Base-by-base conservation (phyloP, 2,329 filamentous ascomycete genomes). In the Cytospora chrysosperma region DNA sequence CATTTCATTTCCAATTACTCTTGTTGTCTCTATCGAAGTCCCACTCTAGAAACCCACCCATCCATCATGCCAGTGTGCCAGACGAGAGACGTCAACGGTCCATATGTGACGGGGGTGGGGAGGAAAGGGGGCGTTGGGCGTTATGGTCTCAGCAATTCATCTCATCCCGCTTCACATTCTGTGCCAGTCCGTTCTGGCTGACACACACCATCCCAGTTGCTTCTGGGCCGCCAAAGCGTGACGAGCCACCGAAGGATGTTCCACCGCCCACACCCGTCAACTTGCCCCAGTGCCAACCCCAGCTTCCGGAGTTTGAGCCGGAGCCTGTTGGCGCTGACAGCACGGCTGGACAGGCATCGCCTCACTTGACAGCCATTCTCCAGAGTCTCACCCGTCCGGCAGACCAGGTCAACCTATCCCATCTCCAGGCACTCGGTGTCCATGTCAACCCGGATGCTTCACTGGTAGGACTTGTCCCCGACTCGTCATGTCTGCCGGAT, bases 401-500 rank as follows among this genome's bases (percentile, higher is more conserved):
- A 26, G 82, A 85, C 61, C 64, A 66, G 54, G 74, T 85, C 63
- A 73, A 70, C 30, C 71, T 81, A 50, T 70, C 77, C 49, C 81
- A 87, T 65, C 82, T 88, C 60, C 78, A 82, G 64, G 85, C 85
- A 13, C 78, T 88, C 43, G 85, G 85, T 5, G 76, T 87, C 34
- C 79, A 86, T 68, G 75, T 88, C 68, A 80, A 79, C 66, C 70
- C 78, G 32, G 78, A 87, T 72, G 81, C 77, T 28, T 69, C 77
- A n/a, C 68, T 78, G 15, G 71, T 76, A 59, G 76, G 83, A 21
- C 71, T 89, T 52, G 73, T 88, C 59, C 86, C 86, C 4, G 81
- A 86, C 65, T 70, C 79, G 17, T 75, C 78, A 15, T 82, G 74
- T 63, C 75, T 87, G 32, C 86, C 86, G 3, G 78, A 84, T 66